A percentile compares a stretch with the other conserved stretches of the same genome.
phyloP scores from a whole-genome alignment of 2,329 filamentous ascomycete genomes.

The Botrytis deweyae region DNA sequence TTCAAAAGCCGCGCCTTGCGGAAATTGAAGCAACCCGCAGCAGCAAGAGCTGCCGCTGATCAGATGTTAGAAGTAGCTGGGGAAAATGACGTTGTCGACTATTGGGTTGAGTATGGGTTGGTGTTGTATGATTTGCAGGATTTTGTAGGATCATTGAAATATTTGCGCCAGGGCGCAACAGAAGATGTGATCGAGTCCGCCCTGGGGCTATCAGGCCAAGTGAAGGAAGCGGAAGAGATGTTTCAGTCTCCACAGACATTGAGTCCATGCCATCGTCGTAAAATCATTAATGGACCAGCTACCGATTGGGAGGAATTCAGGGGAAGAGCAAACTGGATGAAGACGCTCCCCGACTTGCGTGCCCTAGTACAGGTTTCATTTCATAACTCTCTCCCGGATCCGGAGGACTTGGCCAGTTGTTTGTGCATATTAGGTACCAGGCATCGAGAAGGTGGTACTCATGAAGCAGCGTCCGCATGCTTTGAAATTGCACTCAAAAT shows the following conservation, averaged over 20 bases:
- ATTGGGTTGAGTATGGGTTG: conserved; percentile 13
- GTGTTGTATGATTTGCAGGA: conserved; percentile 4
- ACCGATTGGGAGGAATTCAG: conserved; percentile 11
- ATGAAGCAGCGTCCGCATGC: conserved; percentile 8
- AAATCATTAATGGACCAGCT: background rate
- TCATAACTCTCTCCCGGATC: background rate
- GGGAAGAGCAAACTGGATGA: conserved; percentile 19
- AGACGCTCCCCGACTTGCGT: conserved; percentile 3
- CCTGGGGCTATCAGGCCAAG: background rate
- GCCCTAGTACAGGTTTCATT: conserved; percentile 8
- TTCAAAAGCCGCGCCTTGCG: conserved; percentile 11
- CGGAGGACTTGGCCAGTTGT: background rate
- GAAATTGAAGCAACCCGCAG: conserved; percentile 5
- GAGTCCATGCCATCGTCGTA: conserved; percentile 2
- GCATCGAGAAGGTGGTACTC: background rate
- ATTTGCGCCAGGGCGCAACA: conserved; percentile 1
- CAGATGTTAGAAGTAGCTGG: conserved; percentile 5
- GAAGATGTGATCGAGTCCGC: conserved; percentile 14
- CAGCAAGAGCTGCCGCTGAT: conserved; percentile 6
- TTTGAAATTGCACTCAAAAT: conserved; percentile 8
- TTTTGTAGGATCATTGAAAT: background rate
- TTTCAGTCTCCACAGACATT: conserved; percentile 2
- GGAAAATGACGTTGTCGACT: background rate
- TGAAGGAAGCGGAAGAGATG: conserved; percentile 9
- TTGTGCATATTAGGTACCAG: conserved; percentile 15